Evolutionary conservation across 2,329 filamentous ascomycete species (phyloP).

Genomic region (Ophiostoma australiae): DNA sequence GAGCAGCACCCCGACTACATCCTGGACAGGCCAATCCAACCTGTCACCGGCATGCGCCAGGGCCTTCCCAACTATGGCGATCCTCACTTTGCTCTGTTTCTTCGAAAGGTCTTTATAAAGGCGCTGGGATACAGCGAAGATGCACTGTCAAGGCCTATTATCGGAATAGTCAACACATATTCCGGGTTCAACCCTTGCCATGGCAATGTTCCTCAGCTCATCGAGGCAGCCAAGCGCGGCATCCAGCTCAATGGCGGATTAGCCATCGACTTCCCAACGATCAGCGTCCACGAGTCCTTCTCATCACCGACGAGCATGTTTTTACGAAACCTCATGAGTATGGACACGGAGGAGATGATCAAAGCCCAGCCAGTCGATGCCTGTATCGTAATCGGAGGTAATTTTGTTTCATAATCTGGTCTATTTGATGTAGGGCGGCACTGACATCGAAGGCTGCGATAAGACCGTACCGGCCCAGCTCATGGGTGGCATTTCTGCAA

Average conservation of each 20-base stretch:
- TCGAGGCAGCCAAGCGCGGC: constrained; percentile 65
- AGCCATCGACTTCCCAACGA: constrained; percentile 68
- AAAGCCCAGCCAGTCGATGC: constrained; percentile 65
- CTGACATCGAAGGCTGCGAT: constrained; percentile 49
- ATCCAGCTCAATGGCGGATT: constrained; percentile 62
- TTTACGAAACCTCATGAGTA: constrained; percentile 68
- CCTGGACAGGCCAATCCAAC: constrained; percentile 49
- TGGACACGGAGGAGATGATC: constrained; percentile 78
- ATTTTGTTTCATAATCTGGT: background rate
- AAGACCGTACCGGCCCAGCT: constrained; percentile 70
- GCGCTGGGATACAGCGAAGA: constrained; percentile 69
- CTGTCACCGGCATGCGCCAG: constrained; percentile 49
- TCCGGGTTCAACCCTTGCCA: constrained; percentile 72
- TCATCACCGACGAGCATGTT: constrained; percentile 70
- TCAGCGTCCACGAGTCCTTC: constrained; percentile 66
- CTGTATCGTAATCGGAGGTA: constrained; percentile 58
- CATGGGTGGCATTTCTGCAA: constrained; percentile 71
- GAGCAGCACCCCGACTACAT: constrained; percentile 55
- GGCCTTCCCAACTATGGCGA: constrained; percentile 67
- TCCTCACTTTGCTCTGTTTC: constrained; percentile 67
- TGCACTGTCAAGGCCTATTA: constrained; percentile 62
- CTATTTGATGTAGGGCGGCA: too few relatives aligned
- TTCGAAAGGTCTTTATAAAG: constrained; percentile 74
- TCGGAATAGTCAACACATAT: constrained; percentile 71
- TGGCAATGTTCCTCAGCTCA: constrained; percentile 64